phyloP scores from a whole-genome alignment of 805 yeast species.

The Blastobotrys parvus region DNA sequence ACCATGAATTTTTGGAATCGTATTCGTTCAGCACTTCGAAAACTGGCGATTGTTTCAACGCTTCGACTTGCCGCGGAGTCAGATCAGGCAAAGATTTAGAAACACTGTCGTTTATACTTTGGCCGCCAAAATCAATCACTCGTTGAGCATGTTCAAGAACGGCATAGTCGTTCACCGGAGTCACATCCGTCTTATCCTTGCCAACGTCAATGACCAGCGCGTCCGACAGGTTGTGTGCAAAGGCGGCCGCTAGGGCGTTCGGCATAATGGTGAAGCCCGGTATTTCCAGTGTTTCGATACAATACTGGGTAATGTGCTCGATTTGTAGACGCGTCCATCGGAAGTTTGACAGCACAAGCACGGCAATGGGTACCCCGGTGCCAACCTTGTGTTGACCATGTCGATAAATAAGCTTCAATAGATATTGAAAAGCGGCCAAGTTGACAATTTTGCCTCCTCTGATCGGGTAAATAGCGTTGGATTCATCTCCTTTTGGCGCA shows the following conservation, averaged over 20 bases:
- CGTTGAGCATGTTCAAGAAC: constrained; percentile 47
- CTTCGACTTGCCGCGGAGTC: constrained; percentile 52
- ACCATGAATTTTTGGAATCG: constrained; percentile 54
- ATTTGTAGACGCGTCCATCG: constrained; percentile 61
- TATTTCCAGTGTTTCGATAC: constrained; percentile 63
- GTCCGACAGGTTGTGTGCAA: constrained; percentile 56
- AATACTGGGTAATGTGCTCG: constrained; percentile 65
- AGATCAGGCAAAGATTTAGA: constrained; percentile 50
- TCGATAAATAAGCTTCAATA: constrained; percentile 41
- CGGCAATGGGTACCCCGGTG: constrained; percentile 43
- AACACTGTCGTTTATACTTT: constrained; percentile 48
- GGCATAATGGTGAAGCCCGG: constrained; percentile 69
- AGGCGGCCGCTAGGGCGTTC: constrained; percentile 57
- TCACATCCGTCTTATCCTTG: constrained; percentile 59
- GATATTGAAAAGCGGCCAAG: constrained; percentile 59
- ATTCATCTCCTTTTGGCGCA: constrained; percentile 33
- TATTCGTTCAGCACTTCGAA: constrained; percentile 67
- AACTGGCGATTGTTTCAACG: constrained; percentile 62
- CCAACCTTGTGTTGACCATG: constrained; percentile 34
- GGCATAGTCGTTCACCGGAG: constrained; percentile 72
- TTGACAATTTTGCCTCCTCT: constrained; percentile 55
- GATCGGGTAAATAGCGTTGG: constrained; percentile 53
- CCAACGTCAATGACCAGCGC: constrained; percentile 80
- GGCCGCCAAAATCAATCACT: constrained; percentile 53
- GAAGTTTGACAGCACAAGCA: constrained; percentile 56